These are phyloP conservation scores for Penicillium desertorum DNA, from an alignment of 495 filamentous ascomycete species.

Conservation along the genomic window DNA sequence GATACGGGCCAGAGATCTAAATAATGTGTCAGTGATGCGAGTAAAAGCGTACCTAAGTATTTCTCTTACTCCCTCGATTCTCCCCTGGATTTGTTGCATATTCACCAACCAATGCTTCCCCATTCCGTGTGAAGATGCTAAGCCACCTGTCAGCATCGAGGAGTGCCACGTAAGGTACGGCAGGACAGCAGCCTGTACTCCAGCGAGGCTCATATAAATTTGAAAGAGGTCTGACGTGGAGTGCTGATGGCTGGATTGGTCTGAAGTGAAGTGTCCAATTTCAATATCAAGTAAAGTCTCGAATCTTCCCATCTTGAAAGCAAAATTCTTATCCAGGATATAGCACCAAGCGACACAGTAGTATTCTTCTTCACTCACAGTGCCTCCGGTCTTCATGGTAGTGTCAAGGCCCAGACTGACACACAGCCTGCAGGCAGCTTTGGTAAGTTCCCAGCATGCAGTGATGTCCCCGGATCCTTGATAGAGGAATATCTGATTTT, in stretches of 20 bases:
- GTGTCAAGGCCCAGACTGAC: not conserved
- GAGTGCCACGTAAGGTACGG: not conserved
- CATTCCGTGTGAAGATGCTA: not conserved
- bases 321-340: not conserved
- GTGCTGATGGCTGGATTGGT: not conserved
- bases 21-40: not conserved
- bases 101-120: not conserved
- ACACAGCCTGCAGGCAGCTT: not conserved
- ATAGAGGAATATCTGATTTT: not conserved
- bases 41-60: too few species aligned
- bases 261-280: not conserved
- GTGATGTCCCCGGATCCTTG: not conserved
- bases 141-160: not conserved
- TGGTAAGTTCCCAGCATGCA: not conserved
- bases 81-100: constrained; percentile 10
- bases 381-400: not conserved
- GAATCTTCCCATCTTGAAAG: not conserved
- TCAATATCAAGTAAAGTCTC: not conserved
- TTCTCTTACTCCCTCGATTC: not conserved
- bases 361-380: not conserved
- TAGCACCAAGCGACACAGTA: not conserved
- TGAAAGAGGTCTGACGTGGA: not conserved
- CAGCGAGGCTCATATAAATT: not conserved
- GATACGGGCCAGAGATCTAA: not conserved
- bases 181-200: not conserved